Evolutionary conservation across 805 yeast genomes (phyloP).

Genomic region (Tetrapisispora fleetii): DNA sequence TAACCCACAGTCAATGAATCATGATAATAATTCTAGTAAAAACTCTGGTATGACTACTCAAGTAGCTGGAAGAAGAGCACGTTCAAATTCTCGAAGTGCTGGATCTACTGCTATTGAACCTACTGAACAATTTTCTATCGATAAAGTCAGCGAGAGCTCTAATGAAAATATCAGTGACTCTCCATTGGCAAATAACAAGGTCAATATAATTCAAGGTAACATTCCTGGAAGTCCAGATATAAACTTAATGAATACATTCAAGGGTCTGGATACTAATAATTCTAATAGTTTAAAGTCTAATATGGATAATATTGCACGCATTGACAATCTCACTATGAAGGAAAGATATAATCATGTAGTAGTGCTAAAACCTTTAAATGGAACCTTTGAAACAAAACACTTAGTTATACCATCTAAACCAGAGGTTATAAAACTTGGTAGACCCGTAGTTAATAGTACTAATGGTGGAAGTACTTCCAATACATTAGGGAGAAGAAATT

Average conservation of each 20-base stretch:
- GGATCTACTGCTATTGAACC: slow-evolving; percentile 11
- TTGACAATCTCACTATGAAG: background rate
- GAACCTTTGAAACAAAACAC: slow-evolving; percentile 65
- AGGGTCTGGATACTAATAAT: background rate
- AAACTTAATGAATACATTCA: background rate
- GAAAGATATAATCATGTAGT: slow-evolving; percentile 40
- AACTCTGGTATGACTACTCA: background rate
- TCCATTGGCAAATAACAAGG: background rate
- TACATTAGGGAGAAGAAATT: background rate
- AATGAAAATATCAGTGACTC: background rate
- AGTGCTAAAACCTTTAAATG: slow-evolving; percentile 61
- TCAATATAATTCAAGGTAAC: background rate
- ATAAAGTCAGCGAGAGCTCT: background rate
- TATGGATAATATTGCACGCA: too few species aligned
- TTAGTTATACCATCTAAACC: slow-evolving; percentile 69
- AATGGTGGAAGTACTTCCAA: background rate
- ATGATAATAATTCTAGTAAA: background rate
- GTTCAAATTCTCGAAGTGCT: slow-evolving; percentile 24
- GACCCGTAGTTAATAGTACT: slow-evolving; percentile 45
- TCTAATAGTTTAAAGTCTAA: background rate
- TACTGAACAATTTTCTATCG: background rate
- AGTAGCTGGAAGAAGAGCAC: slow-evolving; percentile 12
- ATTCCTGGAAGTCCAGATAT: slow-evolving; percentile 1
- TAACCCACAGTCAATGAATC: background rate
- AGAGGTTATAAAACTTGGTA: slow-evolving; percentile 69